These are phyloP conservation scores for Aspergillus fijiensis DNA, from an alignment of 2,329 filamentous ascomycete genomes.

Conservation along the genomic window DNA sequence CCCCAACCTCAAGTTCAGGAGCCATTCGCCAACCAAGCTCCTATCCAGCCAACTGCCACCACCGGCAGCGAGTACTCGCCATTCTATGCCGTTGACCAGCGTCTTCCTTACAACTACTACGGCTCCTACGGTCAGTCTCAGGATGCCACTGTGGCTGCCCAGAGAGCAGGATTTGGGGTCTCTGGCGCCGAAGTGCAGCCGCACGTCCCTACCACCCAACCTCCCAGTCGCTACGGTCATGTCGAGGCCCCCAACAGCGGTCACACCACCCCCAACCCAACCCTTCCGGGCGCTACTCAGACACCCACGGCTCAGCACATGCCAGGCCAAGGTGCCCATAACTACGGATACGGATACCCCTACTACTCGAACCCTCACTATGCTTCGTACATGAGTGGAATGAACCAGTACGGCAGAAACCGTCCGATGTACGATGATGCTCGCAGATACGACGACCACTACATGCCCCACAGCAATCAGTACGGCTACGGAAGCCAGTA, in stretches of 20 bases:
- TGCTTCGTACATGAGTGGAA: slow-evolving; percentile 59
- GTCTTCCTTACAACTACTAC: slow-evolving; percentile 75
- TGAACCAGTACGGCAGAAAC: slow-evolving; percentile 49
- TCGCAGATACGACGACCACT: slow-evolving; percentile 50
- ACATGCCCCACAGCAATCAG: slow-evolving; percentile 50
- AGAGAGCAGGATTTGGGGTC: slow-evolving; percentile 73
- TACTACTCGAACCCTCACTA: slow-evolving; percentile 65
- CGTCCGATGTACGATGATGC: slow-evolving; percentile 53
- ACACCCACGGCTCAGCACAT: slow-evolving; percentile 55
- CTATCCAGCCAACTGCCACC: slow-evolving; percentile 58
- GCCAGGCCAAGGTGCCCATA: slow-evolving; percentile 51
- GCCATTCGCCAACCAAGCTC: slow-evolving; percentile 54
- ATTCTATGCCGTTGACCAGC: slow-evolving; percentile 79
- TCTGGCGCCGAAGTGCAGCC: slow-evolving; percentile 60
- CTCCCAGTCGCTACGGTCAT: slow-evolving; percentile 70
- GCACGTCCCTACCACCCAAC: slow-evolving; percentile 64
- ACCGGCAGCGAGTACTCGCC: slow-evolving; percentile 73
- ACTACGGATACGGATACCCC: slow-evolving; percentile 61
- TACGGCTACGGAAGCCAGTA: slow-evolving; percentile 56
- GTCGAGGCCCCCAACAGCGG: slow-evolving; percentile 79
- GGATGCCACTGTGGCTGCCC: slow-evolving; percentile 66
- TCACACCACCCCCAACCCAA: slow-evolving; percentile 85
- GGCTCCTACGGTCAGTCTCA: slow-evolving; percentile 66
- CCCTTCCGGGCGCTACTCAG: slow-evolving; percentile 58
- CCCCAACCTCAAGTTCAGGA: slow-evolving; percentile 65